Percentiles rank a stretch among this genome's conserved stretches.
These are phyloP conservation scores for Fusarium heterosporum DNA, from an alignment of 2,329 filamentous ascomycete species.

Conservation along the genomic window DNA sequence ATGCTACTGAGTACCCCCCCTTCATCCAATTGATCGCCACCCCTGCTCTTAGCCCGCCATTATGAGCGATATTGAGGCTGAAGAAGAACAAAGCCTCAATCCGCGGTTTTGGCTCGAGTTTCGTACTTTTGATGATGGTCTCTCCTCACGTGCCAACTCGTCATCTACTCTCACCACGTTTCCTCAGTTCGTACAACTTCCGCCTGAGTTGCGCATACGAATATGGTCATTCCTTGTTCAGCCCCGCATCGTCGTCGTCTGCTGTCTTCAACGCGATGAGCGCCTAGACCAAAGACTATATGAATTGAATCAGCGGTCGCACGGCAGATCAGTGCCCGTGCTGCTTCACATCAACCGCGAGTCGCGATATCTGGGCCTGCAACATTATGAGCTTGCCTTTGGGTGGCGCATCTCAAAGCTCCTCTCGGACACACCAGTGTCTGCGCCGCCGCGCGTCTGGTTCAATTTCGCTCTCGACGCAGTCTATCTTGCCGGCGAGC, in stretches of 20 bases:
- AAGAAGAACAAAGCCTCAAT: constrained; percentile 44
- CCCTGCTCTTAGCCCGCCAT: constrained; percentile 4
- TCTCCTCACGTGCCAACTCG: constrained; percentile 34
- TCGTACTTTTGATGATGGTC: constrained; percentile 57
- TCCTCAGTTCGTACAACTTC: constrained; percentile 55
- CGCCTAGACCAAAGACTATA: constrained; percentile 45
- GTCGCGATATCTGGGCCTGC: constrained; percentile 55
- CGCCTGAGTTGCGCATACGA: constrained; percentile 61
- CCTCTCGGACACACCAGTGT: constrained; percentile 51
- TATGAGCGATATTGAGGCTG: constrained; percentile 39
- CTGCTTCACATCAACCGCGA: constrained; percentile 60
- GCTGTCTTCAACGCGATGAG: constrained; percentile 55
- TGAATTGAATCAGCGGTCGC: constrained; percentile 46
- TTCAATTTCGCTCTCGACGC: constrained; percentile 62
- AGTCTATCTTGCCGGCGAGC: constrained; percentile 61
- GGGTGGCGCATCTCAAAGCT: constrained; percentile 59
- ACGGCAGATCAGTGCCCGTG: constrained; percentile 51
- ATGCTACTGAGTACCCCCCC: background rate
- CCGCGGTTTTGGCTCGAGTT: constrained; percentile 61
- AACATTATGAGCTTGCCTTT: constrained; percentile 61
- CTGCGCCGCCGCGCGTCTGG: constrained; percentile 55
- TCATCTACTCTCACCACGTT: constrained; percentile 45
- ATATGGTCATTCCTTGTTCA: constrained; percentile 60
- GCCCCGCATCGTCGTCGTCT: constrained; percentile 59
- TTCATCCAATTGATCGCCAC: constrained; percentile 17